Base-by-base conservation (phyloP, 495 filamentous ascomycete genomes). In the Trichoderma gamsii region DNA sequence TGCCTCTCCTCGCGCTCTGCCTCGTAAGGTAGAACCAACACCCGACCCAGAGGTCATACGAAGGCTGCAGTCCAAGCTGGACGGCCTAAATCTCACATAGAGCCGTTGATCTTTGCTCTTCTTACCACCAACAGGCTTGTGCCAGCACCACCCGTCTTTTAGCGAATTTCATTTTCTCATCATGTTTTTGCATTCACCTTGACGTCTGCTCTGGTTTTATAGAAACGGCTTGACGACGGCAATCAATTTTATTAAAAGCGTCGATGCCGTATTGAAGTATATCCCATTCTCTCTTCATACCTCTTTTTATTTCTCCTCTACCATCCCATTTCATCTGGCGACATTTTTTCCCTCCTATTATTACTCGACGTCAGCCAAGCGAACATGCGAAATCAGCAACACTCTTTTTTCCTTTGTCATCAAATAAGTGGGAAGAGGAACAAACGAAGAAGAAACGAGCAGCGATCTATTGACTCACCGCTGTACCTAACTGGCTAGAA, bases 11-110 rank as follows among this genome's bases (percentile, higher is more conserved):
- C 75, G 83, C 59, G 73, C 81, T 44, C 79, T 77, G 75, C 85
- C 88, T 0, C 84, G 81, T 69, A 87, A 84, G 70, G 78, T 85
- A 38, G 87, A 89, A 70, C 85, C 82, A 18, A 82, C 86, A 72
- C 84, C 83, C 3, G 87, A 92, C 68, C 88, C 89, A 1, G 89
- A 89, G 46, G 75, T 91, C 3, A 69, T 89, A 59, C 80, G 81
- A 73, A 84, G 79, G 44, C 78, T 93, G 13, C 82, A 88, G 73
- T 83, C 81, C 56, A 85, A 82, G 69, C 76, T 92, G 59, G 83
- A 81, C 38, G 75, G 67, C 11, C 49, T 87, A 68, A 77, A 61
- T 16, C 23, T 61, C 56, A 61, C 56, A 32, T 61, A 61, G 27
- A 8, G 25, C 25, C 35, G 25, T 61, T 32, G 15, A 25, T 29